Conservation (phyloP, 176 grass and related monocot species). For the Avena sativa region DNA sequence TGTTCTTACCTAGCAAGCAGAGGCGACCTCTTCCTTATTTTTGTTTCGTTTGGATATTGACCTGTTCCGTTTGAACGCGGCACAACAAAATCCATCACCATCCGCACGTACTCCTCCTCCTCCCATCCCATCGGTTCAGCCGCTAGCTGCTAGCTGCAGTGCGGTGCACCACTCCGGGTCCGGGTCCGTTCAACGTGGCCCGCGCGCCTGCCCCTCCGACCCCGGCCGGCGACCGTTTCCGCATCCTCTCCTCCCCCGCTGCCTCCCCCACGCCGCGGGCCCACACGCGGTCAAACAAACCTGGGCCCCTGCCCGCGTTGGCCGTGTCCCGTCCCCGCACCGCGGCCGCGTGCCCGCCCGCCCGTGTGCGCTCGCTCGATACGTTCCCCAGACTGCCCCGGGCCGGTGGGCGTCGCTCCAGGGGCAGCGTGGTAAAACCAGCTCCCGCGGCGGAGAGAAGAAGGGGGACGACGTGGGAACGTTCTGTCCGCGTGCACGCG, state of each 20-base stretch:
- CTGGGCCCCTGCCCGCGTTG: too few relatives aligned
- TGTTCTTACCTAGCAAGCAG: background rate
- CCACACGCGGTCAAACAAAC: background rate
- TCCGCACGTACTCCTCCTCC: background rate
- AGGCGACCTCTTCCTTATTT: background rate
- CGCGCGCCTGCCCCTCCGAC: background rate
- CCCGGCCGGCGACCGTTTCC: background rate
- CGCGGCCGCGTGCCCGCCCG: background rate
- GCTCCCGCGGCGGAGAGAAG: background rate
- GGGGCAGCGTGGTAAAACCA: background rate
- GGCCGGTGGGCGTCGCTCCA: background rate
- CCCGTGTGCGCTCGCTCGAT: background rate
- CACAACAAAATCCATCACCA: background rate
- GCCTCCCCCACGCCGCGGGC: background rate
- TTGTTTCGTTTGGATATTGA: background rate
- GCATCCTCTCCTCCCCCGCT: background rate
- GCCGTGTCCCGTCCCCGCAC: background rate
- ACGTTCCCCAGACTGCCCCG: conserved; percentile 9
- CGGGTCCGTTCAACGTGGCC: background rate
- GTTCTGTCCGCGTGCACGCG: background rate
- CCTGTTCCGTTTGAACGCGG: background rate
- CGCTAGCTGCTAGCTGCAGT: background rate
- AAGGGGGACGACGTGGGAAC: conserved; percentile 5
- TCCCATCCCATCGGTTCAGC: background rate
- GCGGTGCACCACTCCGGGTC: background rate